Evolutionary conservation across 2,329 filamentous ascomycete genomes (phyloP), one percentile per base, ranked within the genome.

Genomic region (Orbilia ellipsospora): DNA sequence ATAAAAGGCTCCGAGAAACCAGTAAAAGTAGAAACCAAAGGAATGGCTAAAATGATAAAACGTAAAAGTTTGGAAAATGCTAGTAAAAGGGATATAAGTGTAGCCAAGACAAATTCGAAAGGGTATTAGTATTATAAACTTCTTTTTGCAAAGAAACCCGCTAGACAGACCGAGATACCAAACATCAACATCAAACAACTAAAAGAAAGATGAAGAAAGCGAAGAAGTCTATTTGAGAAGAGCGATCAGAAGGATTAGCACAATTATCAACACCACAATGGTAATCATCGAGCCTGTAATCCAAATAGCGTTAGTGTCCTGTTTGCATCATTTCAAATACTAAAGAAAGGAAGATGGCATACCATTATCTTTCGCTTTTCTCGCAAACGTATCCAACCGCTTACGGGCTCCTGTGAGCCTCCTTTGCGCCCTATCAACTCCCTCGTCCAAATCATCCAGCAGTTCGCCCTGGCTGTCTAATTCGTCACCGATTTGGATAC

Each of bases 401-500:
- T 87, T 88, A 79, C 89, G 87, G 36, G 94, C 95, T 8, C 92
- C 86, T 78, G 93, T 88, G 61, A 99, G 85, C 59, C 92, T 89
- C 26, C 85, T 85, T 81, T 90, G 88, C 83, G 98, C 94, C 70
- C 94, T 85, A 81, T 97, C 93, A 6, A 94, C 91, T 18, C 90
- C 87, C 52, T 87, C 87, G 81, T 98, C 95, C 52, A 96, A 89
- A 80, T 97, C 94, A 81, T 97, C 94, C 31, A 99, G 85, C 85
- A 99, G 86, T 79, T 90, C 87, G 44, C 96, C 91, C 80, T 99
- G 95, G 79, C 89, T 90, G 80, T 98, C 95, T 42, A 99, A 86
- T 85, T 99, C 95, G 82, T 97, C 92, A 31, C 95, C 94, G 80
- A 99, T 98, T 84, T 95, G 92, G 84, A 97, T 96, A 81, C 91